Evolutionary conservation across 2,329 filamentous ascomycete genomes (phyloP).

Genomic region (Monosporascus sp.): DNA sequence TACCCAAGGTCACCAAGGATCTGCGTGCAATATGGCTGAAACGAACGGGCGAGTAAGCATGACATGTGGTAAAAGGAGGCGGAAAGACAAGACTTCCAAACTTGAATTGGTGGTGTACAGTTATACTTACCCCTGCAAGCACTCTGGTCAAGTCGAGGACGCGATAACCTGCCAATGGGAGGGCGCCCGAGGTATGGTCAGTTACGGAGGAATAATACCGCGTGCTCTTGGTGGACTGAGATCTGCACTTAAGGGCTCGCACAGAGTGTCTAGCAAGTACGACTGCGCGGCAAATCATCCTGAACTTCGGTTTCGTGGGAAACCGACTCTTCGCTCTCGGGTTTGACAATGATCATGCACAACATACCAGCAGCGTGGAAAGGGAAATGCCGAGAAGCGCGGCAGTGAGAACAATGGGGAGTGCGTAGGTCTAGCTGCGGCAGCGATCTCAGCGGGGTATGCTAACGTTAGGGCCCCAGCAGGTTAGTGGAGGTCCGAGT

Average conservation of each 20-base stretch:
- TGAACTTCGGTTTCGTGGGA: too few species aligned
- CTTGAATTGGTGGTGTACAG: conserved; percentile 2
- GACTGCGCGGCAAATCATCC: conserved; percentile 6
- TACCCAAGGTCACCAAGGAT: conserved; percentile 95
- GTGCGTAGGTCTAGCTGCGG: too few species aligned
- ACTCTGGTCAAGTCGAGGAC: conserved; percentile 97
- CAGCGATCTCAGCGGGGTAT: too few species aligned
- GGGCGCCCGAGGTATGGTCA: conserved; percentile 20
- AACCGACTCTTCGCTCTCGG: too few species aligned
- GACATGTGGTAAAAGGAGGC: conserved; percentile 4
- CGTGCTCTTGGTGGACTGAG: conserved; percentile 5
- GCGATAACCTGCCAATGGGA: conserved; percentile 77
- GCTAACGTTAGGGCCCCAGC: too few species aligned
- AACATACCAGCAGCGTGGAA: too few species aligned
- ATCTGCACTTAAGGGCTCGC: conserved; percentile 3
- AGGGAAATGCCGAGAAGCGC: too few species aligned
- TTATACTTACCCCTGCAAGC: conserved; percentile 72
- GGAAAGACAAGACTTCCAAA: not conserved
- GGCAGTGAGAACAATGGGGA: too few species aligned
- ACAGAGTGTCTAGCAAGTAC: conserved; percentile 6
- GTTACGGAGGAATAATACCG: conserved; percentile 25
- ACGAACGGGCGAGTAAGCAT: conserved; percentile 11
- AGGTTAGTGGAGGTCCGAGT: too few species aligned
- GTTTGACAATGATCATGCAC: too few species aligned
- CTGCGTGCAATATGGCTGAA: conserved; percentile 91